These are phyloP conservation scores for Phytopythium aichiense DNA, from an alignment of 352 stramenopile species.

Conservation along the genomic window DNA sequence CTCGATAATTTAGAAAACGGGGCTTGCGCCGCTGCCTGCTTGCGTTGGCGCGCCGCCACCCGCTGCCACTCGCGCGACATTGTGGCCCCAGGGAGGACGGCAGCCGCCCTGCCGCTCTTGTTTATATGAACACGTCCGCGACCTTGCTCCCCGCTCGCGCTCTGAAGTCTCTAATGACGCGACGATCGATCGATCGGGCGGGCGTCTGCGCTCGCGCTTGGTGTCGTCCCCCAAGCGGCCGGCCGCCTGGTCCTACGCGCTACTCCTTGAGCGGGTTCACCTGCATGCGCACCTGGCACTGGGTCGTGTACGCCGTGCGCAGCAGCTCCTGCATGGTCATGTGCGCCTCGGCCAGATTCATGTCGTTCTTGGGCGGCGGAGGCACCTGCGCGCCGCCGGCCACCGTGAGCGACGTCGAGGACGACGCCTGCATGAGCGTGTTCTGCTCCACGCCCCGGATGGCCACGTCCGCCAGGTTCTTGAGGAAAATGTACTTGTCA, in stretches of 20 bases:
- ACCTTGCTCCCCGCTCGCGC: not conserved
- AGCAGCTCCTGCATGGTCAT: slow-evolving; percentile 83
- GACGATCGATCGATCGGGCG: not conserved
- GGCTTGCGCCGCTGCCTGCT: not conserved
- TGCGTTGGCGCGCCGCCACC: not conserved
- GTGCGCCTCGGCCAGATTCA: slow-evolving; percentile 63
- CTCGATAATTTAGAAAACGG: slow-evolving; percentile 7
- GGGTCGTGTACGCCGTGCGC: slow-evolving; percentile 77
- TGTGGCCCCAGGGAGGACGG: not conserved
- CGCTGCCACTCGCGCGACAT: not conserved
- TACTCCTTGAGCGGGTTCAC: slow-evolving; percentile 50
- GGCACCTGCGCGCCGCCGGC: slow-evolving; percentile 30
- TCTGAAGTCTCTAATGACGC: not conserved
- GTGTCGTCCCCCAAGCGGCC: not conserved
- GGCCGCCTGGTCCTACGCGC: not conserved
- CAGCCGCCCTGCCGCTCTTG: not conserved
- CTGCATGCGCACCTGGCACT: slow-evolving; percentile 80
- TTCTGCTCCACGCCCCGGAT: slow-evolving; percentile 81
- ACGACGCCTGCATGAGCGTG: slow-evolving; percentile 39
- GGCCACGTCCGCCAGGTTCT: slow-evolving; percentile 75
- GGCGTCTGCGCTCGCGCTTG: not conserved
- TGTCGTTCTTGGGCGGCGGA: slow-evolving; percentile 34
- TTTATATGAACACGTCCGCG: not conserved
- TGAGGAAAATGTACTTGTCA: slow-evolving; percentile 81
- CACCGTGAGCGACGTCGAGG: slow-evolving; percentile 8